Evolutionary conservation across 2,329 filamentous ascomycete genomes (phyloP).

Genomic region (Botryotinia globosa): DNA sequence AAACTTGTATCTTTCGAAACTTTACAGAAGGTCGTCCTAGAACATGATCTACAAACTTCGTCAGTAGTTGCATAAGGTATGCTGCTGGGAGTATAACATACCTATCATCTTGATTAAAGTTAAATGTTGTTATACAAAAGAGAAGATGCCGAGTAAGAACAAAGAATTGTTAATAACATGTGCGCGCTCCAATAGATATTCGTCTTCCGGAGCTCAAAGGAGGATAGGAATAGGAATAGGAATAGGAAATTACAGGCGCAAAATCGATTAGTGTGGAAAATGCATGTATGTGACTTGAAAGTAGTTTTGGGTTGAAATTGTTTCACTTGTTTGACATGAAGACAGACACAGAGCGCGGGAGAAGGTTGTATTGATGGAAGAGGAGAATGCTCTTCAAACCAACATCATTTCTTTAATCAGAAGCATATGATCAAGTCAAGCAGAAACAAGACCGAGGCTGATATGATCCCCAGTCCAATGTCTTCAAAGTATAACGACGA

Average conservation of each 20-base stretch:
- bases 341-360: not conserved
- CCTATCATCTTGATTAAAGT: constrained; percentile 20
- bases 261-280: not conserved
- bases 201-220: not conserved
- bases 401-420: not conserved
- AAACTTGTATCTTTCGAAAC: constrained; percentile 88
- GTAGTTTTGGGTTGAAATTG: not conserved
- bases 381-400: not conserved
- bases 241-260: not conserved
- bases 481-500: not conserved
- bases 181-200: not conserved
- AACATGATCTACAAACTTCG: constrained; percentile 67
- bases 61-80: not conserved
- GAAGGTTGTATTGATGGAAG: not conserved
- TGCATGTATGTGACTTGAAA: not conserved
- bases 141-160: constrained; percentile 6
- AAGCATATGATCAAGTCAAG: not conserved
- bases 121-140: constrained; percentile 13
- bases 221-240: not conserved
- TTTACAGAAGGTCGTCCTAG: constrained; percentile 86
- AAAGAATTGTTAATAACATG: constrained; percentile 17
- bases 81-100: not conserved
- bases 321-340: not conserved
- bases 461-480: not conserved
- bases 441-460: not conserved